Evolutionary conservation across 2,329 filamentous ascomycete species (phyloP).

Genomic region (Cladobotryum mycophilum): DNA sequence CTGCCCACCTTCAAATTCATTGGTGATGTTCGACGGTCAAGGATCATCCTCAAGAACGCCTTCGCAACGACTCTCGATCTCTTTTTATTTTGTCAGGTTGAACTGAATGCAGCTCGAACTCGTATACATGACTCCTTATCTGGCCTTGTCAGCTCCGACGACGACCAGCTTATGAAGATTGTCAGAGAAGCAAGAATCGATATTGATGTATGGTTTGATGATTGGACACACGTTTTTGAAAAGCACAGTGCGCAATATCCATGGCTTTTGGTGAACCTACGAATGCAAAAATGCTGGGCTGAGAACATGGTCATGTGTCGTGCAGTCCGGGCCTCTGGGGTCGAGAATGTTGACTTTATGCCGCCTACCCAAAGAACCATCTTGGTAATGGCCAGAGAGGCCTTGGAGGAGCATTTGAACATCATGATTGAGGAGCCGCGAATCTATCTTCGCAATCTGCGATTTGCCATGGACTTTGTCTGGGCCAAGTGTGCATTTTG

Average conservation of each 20-base stretch:
- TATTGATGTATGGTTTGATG: slow-evolving; percentile 42
- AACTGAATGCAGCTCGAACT: slow-evolving; percentile 27
- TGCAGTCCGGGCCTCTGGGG: slow-evolving; percentile 35
- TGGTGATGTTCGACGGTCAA: slow-evolving; percentile 38
- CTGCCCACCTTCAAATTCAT: slow-evolving; percentile 26
- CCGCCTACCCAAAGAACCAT: slow-evolving; percentile 40
- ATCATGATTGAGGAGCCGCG: slow-evolving; percentile 40
- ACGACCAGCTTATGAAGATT: slow-evolving; percentile 32
- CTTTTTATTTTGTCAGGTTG: slow-evolving; percentile 46
- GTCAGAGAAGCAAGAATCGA: slow-evolving; percentile 41
- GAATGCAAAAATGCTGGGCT: slow-evolving; percentile 48
- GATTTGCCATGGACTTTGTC: slow-evolving; percentile 51
- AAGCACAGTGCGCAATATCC: slow-evolving; percentile 15
- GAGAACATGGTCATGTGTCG: slow-evolving; percentile 46
- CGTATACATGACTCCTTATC: slow-evolving; percentile 32
- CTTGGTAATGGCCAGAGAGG: slow-evolving; percentile 43
- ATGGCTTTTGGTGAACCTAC: slow-evolving; percentile 38
- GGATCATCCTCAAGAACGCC: slow-evolving; percentile 37
- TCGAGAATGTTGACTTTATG: slow-evolving; percentile 36
- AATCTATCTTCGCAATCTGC: slow-evolving; percentile 43
- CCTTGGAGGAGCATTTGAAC: slow-evolving; percentile 44
- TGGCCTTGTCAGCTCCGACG: slow-evolving; percentile 18
- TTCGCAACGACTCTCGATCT: slow-evolving; percentile 42
- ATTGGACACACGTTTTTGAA: slow-evolving; percentile 25
- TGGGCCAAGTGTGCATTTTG: slow-evolving; percentile 54